These are phyloP conservation scores for Fusarium zealandicum DNA, from an alignment of 2,329 filamentous ascomycete species.

Conservation along the genomic window DNA sequence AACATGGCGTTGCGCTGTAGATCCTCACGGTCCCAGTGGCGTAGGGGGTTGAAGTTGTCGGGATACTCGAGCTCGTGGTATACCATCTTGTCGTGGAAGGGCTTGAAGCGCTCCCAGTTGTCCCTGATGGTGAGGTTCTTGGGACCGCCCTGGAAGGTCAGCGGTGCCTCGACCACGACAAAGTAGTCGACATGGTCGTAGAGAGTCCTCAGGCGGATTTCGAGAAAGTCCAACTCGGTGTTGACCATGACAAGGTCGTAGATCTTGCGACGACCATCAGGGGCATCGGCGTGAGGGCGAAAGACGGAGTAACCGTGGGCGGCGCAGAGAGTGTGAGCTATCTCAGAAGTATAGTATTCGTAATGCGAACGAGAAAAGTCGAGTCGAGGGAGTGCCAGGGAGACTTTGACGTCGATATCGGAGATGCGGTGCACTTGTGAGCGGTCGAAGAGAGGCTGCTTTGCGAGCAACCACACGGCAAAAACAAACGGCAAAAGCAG, in stretches of 20 bases:
- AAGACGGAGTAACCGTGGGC: constrained; percentile 46
- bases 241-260: constrained; percentile 68
- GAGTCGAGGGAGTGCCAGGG: constrained; percentile 34
- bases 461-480: constrained; percentile 24
- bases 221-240: constrained; percentile 70
- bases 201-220: constrained; percentile 67
- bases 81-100: constrained; percentile 67
- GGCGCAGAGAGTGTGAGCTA: constrained; percentile 42
- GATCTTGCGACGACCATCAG: constrained; percentile 42
- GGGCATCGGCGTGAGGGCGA: constrained; percentile 26
- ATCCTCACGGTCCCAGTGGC: constrained; percentile 60
- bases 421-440: constrained; percentile 28
- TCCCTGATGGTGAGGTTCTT: constrained; percentile 63
- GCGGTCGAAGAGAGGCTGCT: constrained; percentile 29
- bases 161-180: constrained; percentile 65
- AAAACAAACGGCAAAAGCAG: constrained; percentile 16
- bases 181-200: constrained; percentile 69
- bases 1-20: constrained; percentile 65
- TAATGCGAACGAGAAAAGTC: constrained; percentile 36
- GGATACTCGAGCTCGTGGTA: constrained; percentile 61
- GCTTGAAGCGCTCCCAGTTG: constrained; percentile 59
- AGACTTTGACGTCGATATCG: constrained; percentile 34
- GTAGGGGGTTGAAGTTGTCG: constrained; percentile 46
- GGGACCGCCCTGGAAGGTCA: constrained; percentile 63
- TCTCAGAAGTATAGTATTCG: constrained; percentile 43